A percentile compares a stretch with the other conserved stretches of the same genome.
phyloP scores from a whole-genome alignment of 257 asterid species.

The Salvia splendens region DNA sequence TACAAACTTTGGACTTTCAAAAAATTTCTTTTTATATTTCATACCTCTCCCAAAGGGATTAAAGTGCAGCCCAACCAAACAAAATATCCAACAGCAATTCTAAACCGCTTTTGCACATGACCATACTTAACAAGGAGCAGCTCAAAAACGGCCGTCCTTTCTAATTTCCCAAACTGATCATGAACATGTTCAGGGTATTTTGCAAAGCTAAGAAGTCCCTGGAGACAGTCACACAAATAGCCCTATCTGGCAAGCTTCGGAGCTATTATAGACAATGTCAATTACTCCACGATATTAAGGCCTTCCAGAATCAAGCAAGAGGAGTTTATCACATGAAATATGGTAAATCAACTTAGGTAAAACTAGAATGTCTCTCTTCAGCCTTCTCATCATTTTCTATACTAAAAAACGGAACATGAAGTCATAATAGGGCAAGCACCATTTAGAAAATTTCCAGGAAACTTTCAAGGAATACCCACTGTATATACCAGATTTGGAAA shows the following conservation, averaged over 20 bases:
- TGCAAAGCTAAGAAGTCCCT: neutral
- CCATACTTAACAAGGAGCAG: neutral
- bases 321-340: neutral
- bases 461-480: neutral
- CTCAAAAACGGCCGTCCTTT: neutral
- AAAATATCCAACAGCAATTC: neutral
- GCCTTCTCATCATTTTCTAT: conserved; percentile 4
- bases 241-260: too few relatives aligned
- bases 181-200: neutral
- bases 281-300: neutral
- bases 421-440: neutral
- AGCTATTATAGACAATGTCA: conserved; percentile 2
- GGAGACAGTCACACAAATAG: neutral
- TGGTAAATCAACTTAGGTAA: neutral
- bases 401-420: neutral
- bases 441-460: neutral
- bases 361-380: conserved; percentile 4
- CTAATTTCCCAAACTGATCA: neutral
- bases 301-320: neutral
- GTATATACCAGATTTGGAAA: neutral
- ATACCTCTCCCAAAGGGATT: too few relatives aligned
- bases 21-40: neutral
- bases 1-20: neutral
- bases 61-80: neutral
- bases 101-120: neutral